A percentile compares a stretch with the other conserved stretches of the same genome.
These are phyloP conservation scores for Podospora comata DNA, from an alignment of 495 filamentous ascomycete genomes.

Conservation along the genomic window DNA sequence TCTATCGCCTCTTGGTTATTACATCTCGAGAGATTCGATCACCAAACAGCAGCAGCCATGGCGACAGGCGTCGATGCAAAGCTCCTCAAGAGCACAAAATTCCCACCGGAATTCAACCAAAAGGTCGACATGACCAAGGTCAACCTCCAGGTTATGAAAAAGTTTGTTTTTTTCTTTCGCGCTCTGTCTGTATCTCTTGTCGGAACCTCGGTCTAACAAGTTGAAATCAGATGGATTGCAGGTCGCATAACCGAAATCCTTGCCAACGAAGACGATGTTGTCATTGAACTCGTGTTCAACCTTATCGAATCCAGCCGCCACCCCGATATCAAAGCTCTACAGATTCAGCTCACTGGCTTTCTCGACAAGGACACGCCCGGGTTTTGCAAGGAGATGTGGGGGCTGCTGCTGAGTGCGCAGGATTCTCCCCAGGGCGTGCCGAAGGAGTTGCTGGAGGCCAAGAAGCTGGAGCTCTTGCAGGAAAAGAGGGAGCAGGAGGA, in stretches of 20 bases:
- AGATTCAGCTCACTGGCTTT: slow-evolving; percentile 91
- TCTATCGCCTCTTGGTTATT: not conserved
- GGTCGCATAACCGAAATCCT: slow-evolving; percentile 81
- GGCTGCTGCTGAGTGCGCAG: slow-evolving; percentile 84
- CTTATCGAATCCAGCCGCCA: slow-evolving; percentile 75
- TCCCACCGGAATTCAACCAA: slow-evolving; percentile 86
- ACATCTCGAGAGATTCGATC: not conserved
- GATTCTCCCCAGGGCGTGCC: slow-evolving; percentile 84
- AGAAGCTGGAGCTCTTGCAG: slow-evolving; percentile 89
- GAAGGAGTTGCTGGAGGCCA: slow-evolving; percentile 89
- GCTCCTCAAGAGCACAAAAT: slow-evolving; percentile 84
- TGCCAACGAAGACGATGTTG: slow-evolving; percentile 87
- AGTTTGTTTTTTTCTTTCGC: slow-evolving; percentile 46
- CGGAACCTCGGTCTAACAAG: not conserved
- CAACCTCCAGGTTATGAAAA: slow-evolving; percentile 96
- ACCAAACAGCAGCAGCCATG: slow-evolving; percentile 43
- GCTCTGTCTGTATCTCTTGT: not conserved
- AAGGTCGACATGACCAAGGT: slow-evolving; percentile 98
- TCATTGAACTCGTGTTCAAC: slow-evolving; percentile 89
- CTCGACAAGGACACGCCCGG: slow-evolving; percentile 86
- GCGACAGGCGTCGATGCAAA: slow-evolving; percentile 78
- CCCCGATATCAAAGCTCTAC: slow-evolving; percentile 93
- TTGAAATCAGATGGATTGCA: slow-evolving; percentile 75
- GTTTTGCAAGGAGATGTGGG: slow-evolving; percentile 96
- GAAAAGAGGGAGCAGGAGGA: slow-evolving; percentile 88